These are phyloP conservation scores for Candida tibetensis DNA, from an alignment of 805 yeast genomes.

Conservation along the genomic window DNA sequence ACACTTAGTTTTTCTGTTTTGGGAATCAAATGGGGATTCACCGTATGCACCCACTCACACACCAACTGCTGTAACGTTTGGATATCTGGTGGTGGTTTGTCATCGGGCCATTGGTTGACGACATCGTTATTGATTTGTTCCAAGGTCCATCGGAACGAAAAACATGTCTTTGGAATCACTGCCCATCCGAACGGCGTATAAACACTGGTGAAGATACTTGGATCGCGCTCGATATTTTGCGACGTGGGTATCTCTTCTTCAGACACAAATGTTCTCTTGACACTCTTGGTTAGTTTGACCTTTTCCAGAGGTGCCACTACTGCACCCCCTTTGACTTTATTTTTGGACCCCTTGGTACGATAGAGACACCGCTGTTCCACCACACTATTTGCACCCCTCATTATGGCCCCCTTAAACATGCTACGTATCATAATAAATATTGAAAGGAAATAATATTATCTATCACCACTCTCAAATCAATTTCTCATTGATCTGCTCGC, in stretches of 20 bases:
- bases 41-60: constrained; percentile 16
- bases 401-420: too few relatives aligned
- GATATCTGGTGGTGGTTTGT: neutral
- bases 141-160: constrained; percentile 20
- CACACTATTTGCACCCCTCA: too few relatives aligned
- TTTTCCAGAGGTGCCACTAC: too few relatives aligned
- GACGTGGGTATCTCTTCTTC: constrained; percentile 9
- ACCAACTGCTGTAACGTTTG: constrained; percentile 5
- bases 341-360: constrained; percentile 9
- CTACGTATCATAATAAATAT: too few relatives aligned
- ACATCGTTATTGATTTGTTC: constrained; percentile 1
- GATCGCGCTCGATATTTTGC: constrained; percentile 7
- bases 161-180: constrained; percentile 16
- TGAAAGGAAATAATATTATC: too few relatives aligned
- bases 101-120: neutral
- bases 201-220: constrained; percentile 17
- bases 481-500: too few relatives aligned
- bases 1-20: constrained; percentile 10
- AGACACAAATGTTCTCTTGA: too few relatives aligned
- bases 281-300: neutral
- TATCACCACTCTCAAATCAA: too few relatives aligned
- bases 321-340: constrained; percentile 4
- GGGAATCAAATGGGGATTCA: constrained; percentile 12
- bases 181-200: constrained; percentile 23
- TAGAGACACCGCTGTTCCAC: constrained; percentile 1